Conservation (phyloP, 768 basidiomycete species). For the Lactarius hengduanensis region DNA sequence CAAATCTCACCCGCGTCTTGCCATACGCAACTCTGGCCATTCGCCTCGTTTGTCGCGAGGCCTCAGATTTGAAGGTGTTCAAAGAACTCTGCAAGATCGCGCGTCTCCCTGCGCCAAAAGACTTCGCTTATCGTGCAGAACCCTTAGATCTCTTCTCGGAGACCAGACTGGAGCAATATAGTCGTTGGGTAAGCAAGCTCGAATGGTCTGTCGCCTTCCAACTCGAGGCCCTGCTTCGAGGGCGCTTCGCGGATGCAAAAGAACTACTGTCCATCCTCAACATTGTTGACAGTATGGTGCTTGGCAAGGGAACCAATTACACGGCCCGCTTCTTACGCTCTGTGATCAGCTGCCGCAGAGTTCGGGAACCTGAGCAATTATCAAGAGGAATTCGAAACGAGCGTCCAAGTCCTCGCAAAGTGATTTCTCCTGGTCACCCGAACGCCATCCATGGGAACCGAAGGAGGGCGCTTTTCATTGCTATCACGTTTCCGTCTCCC, state of each 20-base stretch:
- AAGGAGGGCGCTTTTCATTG: slow-evolving; percentile 40
- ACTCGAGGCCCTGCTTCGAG: slow-evolving; percentile 44
- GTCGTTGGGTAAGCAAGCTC: slow-evolving; percentile 38
- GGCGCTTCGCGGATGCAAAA: slow-evolving; percentile 45
- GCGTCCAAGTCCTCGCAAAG: slow-evolving; percentile 34
- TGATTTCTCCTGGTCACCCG: slow-evolving; percentile 23
- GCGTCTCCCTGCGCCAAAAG: slow-evolving; percentile 33
- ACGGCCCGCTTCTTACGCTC: slow-evolving; percentile 43
- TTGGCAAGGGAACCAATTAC: slow-evolving; percentile 37
- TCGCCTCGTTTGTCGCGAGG: slow-evolving; percentile 46
- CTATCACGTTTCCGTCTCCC: slow-evolving; percentile 50
- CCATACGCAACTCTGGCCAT: slow-evolving; percentile 54
- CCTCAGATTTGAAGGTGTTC: slow-evolving; percentile 40
- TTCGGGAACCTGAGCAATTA: slow-evolving; percentile 15
- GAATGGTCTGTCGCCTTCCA: slow-evolving; percentile 61
- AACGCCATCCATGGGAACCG: slow-evolving; percentile 6
- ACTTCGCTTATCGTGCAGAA: slow-evolving; percentile 42
- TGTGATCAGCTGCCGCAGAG: slow-evolving; percentile 35
- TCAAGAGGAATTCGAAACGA: slow-evolving; percentile 19
- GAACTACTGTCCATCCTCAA: slow-evolving; percentile 50
- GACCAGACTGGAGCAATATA: slow-evolving; percentile 35
- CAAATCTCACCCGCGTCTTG: slow-evolving; percentile 43
- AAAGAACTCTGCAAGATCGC: slow-evolving; percentile 40
- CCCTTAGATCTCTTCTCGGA: slow-evolving; percentile 46
- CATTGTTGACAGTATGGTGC: slow-evolving; percentile 36